These are phyloP conservation scores for Dichomitus squalens DNA, from an alignment of 1,284 basidiomycete genomes.

Conservation along the genomic window DNA sequence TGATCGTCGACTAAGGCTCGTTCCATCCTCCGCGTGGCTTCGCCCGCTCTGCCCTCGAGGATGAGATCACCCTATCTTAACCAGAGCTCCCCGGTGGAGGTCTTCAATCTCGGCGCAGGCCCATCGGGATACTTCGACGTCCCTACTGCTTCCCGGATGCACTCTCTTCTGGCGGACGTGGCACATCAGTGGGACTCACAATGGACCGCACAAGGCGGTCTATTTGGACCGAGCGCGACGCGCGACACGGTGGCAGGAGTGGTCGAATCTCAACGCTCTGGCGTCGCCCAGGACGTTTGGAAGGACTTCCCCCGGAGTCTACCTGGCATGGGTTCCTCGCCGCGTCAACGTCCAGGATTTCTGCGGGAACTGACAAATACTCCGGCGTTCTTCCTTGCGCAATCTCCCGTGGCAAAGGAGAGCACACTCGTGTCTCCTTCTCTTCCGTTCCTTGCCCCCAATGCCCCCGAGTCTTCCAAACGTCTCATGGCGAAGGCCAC, in stretches of 20 bases:
- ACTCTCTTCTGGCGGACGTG: background rate
- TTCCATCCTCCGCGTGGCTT: background rate
- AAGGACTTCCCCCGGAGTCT: conserved; percentile 10
- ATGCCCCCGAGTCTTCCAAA: conserved; percentile 19
- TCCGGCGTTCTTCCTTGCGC: conserved; percentile 11
- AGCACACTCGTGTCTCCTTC: conserved; percentile 21
- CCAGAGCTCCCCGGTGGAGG: conserved; percentile 17
- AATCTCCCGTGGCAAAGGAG: conserved; percentile 17
- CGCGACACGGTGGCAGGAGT: background rate
- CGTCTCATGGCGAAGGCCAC: background rate
- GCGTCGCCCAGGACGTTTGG: background rate
- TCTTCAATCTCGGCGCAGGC: background rate
- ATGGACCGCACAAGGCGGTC: conserved; percentile 5
- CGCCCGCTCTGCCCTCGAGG: background rate
- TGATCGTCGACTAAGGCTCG: background rate
- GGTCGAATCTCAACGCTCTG: conserved; percentile 1
- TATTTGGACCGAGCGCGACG: conserved; percentile 2
- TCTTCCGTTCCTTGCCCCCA: conserved; percentile 26
- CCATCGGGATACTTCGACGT: conserved; percentile 19
- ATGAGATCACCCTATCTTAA: conserved; percentile 17
- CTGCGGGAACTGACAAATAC: conserved; percentile 14
- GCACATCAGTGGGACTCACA: background rate
- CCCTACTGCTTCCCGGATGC: conserved; percentile 2
- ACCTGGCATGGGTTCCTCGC: conserved; percentile 19
- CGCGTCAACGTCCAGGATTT: conserved; percentile 26